phyloP scores from a whole-genome alignment of 768 basidiomycete species.

The Coprinopsis strossmayeri region DNA sequence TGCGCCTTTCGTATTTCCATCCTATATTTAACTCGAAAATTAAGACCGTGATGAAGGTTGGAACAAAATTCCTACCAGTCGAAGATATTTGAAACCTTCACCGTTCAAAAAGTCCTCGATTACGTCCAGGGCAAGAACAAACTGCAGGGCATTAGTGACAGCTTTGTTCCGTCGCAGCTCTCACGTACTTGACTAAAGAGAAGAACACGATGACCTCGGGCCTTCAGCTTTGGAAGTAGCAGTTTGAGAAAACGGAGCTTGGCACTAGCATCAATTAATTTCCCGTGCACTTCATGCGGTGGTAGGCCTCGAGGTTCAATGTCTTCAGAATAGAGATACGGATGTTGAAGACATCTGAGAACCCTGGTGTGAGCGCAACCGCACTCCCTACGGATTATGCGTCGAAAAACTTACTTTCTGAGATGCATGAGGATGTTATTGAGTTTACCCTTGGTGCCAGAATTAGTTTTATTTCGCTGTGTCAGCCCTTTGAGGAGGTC shows the following conservation, averaged over 20 bases:
- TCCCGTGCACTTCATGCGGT: constrained; percentile 60
- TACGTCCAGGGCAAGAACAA: constrained; percentile 79
- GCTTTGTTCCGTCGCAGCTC: background rate
- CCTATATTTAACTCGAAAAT: constrained; percentile 36
- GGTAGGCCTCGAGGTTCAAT: constrained; percentile 69
- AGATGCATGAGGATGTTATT: constrained; percentile 87
- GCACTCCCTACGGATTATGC: constrained; percentile 17
- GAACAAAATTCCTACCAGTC: constrained; percentile 51
- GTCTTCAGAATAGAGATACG: constrained; percentile 74
- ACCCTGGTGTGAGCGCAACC: background rate
- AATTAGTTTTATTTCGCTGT: constrained; percentile 28
- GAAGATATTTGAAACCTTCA: constrained; percentile 73
- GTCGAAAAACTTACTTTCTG: constrained; percentile 48
- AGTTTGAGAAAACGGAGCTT: constrained; percentile 75
- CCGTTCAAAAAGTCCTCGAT: constrained; percentile 85
- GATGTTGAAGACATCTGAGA: constrained; percentile 65
- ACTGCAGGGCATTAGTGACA: constrained; percentile 37
- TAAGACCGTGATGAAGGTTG: background rate
- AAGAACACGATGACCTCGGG: constrained; percentile 81
- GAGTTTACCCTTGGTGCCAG: constrained; percentile 47
- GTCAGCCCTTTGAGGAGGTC: constrained; percentile 58
- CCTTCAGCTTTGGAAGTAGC: constrained; percentile 77
- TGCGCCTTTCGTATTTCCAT: constrained; percentile 80
- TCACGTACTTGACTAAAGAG: constrained; percentile 81
- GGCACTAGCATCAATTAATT: constrained; percentile 77